A percentile compares a stretch with the other conserved stretches of the same genome.
phyloP scores from a whole-genome alignment of 306 rosid species.

The Citrullus mucosospermus region DNA sequence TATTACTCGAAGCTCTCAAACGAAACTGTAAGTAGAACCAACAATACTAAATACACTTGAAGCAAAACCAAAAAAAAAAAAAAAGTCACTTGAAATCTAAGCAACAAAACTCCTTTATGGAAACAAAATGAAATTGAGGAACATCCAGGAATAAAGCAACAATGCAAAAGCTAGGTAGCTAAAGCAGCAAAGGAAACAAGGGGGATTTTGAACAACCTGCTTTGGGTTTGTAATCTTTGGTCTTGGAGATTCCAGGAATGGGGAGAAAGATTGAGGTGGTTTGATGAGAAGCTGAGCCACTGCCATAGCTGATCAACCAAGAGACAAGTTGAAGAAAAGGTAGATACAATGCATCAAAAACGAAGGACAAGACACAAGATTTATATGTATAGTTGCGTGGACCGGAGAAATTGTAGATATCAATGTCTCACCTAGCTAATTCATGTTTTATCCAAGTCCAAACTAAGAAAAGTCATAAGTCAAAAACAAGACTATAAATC shows the following conservation, averaged over 20 bases:
- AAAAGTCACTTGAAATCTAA: neutral
- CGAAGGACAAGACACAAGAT: neutral
- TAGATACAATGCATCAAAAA: neutral
- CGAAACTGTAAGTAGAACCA: conserved; percentile 23
- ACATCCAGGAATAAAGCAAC: neutral
- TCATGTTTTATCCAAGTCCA: neutral
- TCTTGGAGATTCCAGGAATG: conserved; percentile 14
- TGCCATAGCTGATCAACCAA: conserved; percentile 32
- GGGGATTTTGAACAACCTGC: conserved; percentile 25
- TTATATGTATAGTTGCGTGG: neutral
- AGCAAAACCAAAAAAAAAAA: neutral
- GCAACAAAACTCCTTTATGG: neutral
- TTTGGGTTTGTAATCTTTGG: conserved; percentile 25
- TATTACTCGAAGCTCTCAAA: conserved; percentile 38
- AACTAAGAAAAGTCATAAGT: neutral
- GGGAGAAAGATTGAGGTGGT: conserved; percentile 24
- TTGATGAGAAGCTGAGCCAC: conserved; percentile 26
- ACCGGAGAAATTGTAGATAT: neutral
- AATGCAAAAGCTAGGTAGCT: neutral
- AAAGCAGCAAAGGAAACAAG: neutral
- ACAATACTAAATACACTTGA: neutral
- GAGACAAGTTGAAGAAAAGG: neutral
- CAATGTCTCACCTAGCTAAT: neutral
- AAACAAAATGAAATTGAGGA: neutral
- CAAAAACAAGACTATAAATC: neutral